These are phyloP conservation scores for Rhytidiadelphus loreus DNA, from an alignment of 225 moss, liverwort and hornwort species.

Conservation along the genomic window DNA sequence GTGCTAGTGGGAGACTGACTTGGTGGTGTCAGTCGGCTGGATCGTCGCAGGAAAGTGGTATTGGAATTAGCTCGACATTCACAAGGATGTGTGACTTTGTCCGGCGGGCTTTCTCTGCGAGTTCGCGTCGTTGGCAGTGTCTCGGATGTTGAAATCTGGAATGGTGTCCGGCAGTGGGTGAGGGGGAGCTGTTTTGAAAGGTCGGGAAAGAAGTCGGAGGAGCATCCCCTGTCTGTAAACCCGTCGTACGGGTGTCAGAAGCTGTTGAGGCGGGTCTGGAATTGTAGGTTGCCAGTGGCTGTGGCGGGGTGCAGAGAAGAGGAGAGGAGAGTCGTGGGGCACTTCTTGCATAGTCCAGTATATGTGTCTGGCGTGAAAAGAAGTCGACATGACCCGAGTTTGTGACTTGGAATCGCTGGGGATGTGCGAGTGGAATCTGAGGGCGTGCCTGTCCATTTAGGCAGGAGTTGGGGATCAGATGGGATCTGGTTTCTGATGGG, in stretches of 20 bases:
- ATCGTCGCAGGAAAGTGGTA: not conserved
- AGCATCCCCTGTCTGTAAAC: not conserved
- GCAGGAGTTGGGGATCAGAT: not conserved
- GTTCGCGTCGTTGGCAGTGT: not conserved
- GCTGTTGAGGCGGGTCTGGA: not conserved
- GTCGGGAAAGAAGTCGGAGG: not conserved
- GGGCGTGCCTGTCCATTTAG: not conserved
- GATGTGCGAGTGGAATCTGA: not conserved
- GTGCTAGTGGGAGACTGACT: conserved; percentile 3
- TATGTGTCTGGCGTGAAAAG: not conserved
- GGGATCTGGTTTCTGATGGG: not conserved
- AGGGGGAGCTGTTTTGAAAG: not conserved
- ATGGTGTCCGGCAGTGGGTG: not conserved
- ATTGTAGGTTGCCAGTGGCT: not conserved
- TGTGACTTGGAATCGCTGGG: not conserved
- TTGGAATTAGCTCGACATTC: not conserved
- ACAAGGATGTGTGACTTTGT: not conserved
- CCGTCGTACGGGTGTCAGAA: not conserved
- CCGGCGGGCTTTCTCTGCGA: not conserved
- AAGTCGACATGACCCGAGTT: not conserved
- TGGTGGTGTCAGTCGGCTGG: not conserved
- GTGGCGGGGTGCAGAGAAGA: not conserved
- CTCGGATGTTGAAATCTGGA: not conserved
- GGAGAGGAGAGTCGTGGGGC: not conserved
- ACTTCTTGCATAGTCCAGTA: not conserved